A percentile compares a stretch with the other conserved stretches of the same genome.
Conservation (phyloP, 169 alveolate species). For the Plasmodium adleri region DNA sequence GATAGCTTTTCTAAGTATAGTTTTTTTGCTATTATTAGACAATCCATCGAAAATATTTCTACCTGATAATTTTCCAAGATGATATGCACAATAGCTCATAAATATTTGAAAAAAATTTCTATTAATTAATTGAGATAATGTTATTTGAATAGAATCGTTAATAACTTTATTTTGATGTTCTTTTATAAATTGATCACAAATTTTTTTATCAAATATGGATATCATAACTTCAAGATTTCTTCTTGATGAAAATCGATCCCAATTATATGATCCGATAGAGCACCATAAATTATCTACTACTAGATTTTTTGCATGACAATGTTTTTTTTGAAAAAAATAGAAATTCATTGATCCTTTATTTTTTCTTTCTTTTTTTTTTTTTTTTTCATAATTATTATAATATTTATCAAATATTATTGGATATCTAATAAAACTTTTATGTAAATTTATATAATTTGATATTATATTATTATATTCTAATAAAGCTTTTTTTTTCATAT, state of each 20-base stretch:
- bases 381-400: not conserved
- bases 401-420: not conserved
- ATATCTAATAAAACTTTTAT: constrained; percentile 12
- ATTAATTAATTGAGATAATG: constrained; percentile 17
- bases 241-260: constrained; percentile 85
- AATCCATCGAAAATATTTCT: constrained; percentile 29
- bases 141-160: constrained; percentile 9
- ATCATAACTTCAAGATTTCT: constrained; percentile 83
- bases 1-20: constrained; percentile 32
- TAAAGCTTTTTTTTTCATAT: not conserved
- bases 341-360: constrained; percentile 55
- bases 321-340: constrained; percentile 81
- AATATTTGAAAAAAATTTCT: constrained; percentile 20
- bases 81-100: constrained; percentile 47
- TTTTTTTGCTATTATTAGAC: constrained; percentile 39
- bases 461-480: not conserved
- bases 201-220: constrained; percentile 76
- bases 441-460: constrained; percentile 23
- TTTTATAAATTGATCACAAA: constrained; percentile 23
- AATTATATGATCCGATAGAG: constrained; percentile 82
- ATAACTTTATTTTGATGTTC: constrained; percentile 29
- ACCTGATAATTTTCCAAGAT: constrained; percentile 23
- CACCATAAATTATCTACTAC: constrained; percentile 85
- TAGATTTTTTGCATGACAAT: constrained; percentile 83
- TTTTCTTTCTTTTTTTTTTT: constrained; percentile 16